Evolutionary conservation across 306 rosid genomes (phyloP).

Genomic region (Vicia villosa): DNA sequence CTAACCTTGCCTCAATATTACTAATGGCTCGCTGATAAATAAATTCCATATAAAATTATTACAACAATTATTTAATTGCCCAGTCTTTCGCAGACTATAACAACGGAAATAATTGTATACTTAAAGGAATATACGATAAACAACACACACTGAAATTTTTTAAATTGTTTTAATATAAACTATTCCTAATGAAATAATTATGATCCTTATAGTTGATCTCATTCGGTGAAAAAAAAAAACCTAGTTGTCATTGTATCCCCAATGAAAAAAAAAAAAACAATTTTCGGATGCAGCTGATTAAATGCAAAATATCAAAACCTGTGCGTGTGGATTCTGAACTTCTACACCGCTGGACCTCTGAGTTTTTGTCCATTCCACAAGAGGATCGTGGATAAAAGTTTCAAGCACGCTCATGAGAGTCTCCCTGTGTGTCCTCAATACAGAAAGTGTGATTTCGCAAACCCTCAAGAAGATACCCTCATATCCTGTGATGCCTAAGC

Average conservation of each 20-base stretch:
- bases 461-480: conserved; percentile 92
- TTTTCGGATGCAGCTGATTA: neutral
- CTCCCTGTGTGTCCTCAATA: conserved; percentile 91
- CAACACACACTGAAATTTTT: neutral
- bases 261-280: conserved; percentile 3
- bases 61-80: conserved; percentile 20
- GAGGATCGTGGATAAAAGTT: conserved; percentile 96
- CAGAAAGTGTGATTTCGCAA: conserved; percentile 89
- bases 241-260: neutral
- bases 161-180: conserved; percentile 12
- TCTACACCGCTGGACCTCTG: conserved; percentile 93
- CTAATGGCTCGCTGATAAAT: conserved; percentile 78
- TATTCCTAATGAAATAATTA: conserved; percentile 6
- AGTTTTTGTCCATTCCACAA: conserved; percentile 97
- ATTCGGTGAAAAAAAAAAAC: neutral
- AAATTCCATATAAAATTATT: conserved; percentile 24
- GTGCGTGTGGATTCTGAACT: conserved; percentile 96
- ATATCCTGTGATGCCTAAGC: conserved; percentile 96
- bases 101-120: conserved; percentile 18
- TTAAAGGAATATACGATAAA: conserved; percentile 17
- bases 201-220: neutral
- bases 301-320: conserved; percentile 60
- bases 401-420: conserved; percentile 96
- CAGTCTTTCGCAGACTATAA: conserved; percentile 26
- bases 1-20: conserved; percentile 95